Percentiles rank a stretch among this genome's conserved stretches.
Evolutionary conservation across 139 green algal species (phyloP).

Genomic region (Chara braunii): DNA sequence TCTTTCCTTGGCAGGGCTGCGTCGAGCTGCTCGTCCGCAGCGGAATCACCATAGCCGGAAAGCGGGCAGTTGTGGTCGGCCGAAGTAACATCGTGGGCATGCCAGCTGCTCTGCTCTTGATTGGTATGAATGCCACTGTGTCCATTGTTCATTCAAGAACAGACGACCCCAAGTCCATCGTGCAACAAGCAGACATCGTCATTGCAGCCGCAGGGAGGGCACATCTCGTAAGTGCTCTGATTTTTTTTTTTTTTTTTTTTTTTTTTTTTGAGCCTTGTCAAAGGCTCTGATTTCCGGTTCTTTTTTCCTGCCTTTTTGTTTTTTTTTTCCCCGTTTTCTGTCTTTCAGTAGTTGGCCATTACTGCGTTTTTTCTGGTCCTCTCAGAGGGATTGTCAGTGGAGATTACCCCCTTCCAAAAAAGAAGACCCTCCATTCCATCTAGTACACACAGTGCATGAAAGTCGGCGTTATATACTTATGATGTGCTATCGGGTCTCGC

Average conservation of each 20-base stretch:
- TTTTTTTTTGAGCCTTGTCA: too few species aligned
- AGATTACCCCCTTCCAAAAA: too few species aligned
- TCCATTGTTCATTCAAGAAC: conserved; percentile 76
- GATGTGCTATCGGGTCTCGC: too few species aligned
- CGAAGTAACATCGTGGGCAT: conserved; percentile 92
- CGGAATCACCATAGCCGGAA: conserved; percentile 48
- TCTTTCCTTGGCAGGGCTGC: conserved; percentile 20
- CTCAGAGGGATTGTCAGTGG: too few species aligned
- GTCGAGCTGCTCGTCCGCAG: conserved; percentile 46
- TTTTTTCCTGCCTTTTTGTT: too few species aligned
- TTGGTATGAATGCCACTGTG: conserved; percentile 66
- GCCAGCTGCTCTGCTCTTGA: conserved; percentile 83
- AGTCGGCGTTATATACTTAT: too few species aligned
- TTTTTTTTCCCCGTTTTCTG: too few species aligned
- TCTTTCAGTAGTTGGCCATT: too few species aligned
- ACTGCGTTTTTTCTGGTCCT: too few species aligned
- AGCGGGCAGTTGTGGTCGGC: conserved; percentile 76
- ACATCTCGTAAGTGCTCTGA: conserved; percentile 64
- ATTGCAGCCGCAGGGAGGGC: conserved; percentile 77
- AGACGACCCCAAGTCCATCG: conserved; percentile 36
- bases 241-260: neutral
- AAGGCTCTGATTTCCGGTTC: too few species aligned
- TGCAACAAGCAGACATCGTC: conserved; percentile 81
- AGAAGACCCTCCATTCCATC: too few species aligned
- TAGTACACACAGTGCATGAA: too few species aligned